Evolutionary conservation across 768 basidiomycete genomes (phyloP), one percentile per base, ranked within the genome.

Genomic region (Cystofilobasidium macerans): DNA sequence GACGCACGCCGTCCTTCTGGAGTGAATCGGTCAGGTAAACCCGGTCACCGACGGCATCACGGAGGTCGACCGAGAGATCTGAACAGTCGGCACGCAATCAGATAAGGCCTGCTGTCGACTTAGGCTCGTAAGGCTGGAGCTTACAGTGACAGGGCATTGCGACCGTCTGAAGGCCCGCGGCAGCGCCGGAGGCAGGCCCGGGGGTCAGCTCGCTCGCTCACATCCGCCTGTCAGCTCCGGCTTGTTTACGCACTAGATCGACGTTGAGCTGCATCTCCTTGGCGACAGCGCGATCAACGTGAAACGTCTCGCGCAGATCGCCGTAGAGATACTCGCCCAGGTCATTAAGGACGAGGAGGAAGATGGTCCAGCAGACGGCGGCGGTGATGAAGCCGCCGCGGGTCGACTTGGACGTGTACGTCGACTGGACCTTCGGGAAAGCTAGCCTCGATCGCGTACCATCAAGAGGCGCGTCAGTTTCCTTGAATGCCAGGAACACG

Each of bases 21-120:
- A 97, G 84, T 30, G 83, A 84, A 68, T 82, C 80, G 71, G 84
- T 91, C 66, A 98, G 81, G 74, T 86, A 87, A 36, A 99, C 73
- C 47, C 94, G 80, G 75, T 99, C 94, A 2, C 94, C 94, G n/a
- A 95, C 81, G 0, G 87, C 88, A 74, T 99, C 94, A 65, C 92
- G 80, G 68, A 99, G 74, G 74, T 98, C 94, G 30, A 97, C 86
- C 57, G 83, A 85, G 59, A 98, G 78, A 73, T 81, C 93, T 97
- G 69, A 12, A 26, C 32, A 45, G n/a, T 8, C 20, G 45, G 32
- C 32, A 33, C n/a, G 57, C 36, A 20, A 36, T 28, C 32, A 4
- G 12, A 47, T 14, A 8, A 48, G 33, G 9, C 33, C 8, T 28
- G 3, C 20, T 42, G n/a, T 22, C n/a, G 47, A 18, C 18, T 12